Percentiles rank a stretch among this genome's conserved stretches.
phyloP scores from a whole-genome alignment of 192 early-diverging fungal species.

The Gonapodya sp. region DNA sequence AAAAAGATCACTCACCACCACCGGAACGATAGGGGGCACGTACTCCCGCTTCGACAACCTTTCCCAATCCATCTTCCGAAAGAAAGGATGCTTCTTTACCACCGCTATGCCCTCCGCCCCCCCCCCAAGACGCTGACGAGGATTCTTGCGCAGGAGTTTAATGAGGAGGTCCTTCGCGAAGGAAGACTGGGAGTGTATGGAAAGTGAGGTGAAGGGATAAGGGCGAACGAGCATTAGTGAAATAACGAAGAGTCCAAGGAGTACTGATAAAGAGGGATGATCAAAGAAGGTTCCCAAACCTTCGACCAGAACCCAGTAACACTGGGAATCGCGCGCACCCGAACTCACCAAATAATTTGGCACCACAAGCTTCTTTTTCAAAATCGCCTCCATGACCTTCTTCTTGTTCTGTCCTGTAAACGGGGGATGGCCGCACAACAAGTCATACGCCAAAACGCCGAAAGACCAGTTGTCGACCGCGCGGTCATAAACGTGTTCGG shows the following conservation, averaged over 20 bases:
- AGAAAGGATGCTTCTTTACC: slow-evolving; percentile 60
- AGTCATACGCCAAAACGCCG: slow-evolving; percentile 11
- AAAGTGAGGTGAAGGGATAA: background rate
- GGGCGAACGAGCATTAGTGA: no score
- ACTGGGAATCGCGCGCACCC: background rate
- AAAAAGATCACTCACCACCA: slow-evolving; percentile 34
- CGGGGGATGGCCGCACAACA: slow-evolving; percentile 31
- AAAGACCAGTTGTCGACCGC: slow-evolving; percentile 13
- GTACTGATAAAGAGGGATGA: background rate
- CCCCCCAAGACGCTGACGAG: slow-evolving; percentile 45
- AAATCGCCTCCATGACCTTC: slow-evolving; percentile 74
- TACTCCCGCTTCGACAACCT: slow-evolving; percentile 36
- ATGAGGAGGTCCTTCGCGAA: slow-evolving; percentile 69
- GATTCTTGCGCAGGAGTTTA: slow-evolving; percentile 53
- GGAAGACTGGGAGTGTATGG: slow-evolving; percentile 26
- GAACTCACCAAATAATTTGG: slow-evolving; percentile 55
- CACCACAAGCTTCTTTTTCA: slow-evolving; percentile 68
- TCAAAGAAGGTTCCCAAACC: background rate
- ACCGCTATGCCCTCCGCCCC: slow-evolving; percentile 27
- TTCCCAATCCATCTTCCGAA: slow-evolving; percentile 66
- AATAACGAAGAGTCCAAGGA: no score
- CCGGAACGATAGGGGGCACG: slow-evolving; percentile 60
- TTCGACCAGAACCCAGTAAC: no score
- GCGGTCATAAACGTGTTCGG: slow-evolving; percentile 9
- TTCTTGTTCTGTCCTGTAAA: slow-evolving; percentile 72